A percentile compares a stretch with the other conserved stretches of the same genome.
These are phyloP conservation scores for Solanum tacnaense DNA, from an alignment of 257 asterid genomes.

Conservation along the genomic window DNA sequence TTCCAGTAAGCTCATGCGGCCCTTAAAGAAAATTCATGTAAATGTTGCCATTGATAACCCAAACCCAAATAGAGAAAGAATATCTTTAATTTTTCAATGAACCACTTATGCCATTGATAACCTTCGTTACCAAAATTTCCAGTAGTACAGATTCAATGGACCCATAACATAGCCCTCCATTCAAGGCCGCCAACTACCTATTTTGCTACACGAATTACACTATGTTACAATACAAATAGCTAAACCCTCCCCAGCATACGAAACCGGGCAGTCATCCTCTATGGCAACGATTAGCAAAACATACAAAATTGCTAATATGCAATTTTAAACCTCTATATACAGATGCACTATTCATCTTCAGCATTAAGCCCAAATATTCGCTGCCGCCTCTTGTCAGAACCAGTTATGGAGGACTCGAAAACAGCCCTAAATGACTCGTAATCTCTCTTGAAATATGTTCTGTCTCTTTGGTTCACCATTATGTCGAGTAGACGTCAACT, in stretches of 20 bases:
- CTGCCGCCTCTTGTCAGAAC: constrained; percentile 65
- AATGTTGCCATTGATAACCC: too few relatives aligned
- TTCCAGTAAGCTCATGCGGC: too few relatives aligned
- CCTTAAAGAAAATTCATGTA: too few relatives aligned
- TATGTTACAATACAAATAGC: neutral
- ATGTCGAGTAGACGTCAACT: constrained; percentile 7
- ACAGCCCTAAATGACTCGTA: constrained; percentile 85
- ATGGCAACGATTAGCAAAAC: neutral
- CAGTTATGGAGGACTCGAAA: constrained; percentile 76
- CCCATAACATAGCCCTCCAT: neutral
- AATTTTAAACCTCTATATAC: neutral
- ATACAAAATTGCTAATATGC: neutral
- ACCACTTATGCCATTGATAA: neutral
- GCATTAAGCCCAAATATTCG: constrained; percentile 35
- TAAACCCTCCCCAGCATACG: neutral
- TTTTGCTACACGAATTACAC: neutral
- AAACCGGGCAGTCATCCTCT: neutral
- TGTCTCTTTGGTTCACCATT: constrained; percentile 33
- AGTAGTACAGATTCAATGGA: neutral
- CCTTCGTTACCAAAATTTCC: neutral
- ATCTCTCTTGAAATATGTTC: constrained; percentile 51
- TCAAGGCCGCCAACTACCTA: neutral
- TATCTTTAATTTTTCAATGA: neutral
- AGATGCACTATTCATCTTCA: constrained; percentile 29
- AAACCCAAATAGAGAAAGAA: neutral